Base-by-base conservation (phyloP, 2,329 filamentous ascomycete species). In the Aspergillus niger region DNA sequence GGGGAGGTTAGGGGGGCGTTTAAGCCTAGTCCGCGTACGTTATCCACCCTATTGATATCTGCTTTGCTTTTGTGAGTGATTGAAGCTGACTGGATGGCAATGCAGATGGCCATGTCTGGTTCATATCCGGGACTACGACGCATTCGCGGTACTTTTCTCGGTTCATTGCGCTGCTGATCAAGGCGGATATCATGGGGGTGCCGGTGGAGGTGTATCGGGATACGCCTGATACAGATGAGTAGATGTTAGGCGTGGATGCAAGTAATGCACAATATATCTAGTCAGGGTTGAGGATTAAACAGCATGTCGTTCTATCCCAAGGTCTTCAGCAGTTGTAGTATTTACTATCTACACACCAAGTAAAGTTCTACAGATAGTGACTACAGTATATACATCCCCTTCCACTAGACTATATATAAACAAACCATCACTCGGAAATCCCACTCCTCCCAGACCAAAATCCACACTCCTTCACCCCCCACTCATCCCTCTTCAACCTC, bases 141-240 rank as follows among this genome's bases (percentile, higher is more conserved):
- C 69, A 78, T 48, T 72, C 72, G 3, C 71, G 81, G 47, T 73
- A 76, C 60, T 79, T 74, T 59, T 79, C 79, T 11, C 71, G 77
- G 28, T 75, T 80, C 32, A 51, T 83, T 39, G 80, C 81, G 7
- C 58, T 83, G 70, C 79, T 81, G 65, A 77, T 83, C 43, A 78
- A 79, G 67, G 77, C 73, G 2, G 59, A 60, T 41, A 50, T 69
- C 7, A 32, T 65, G 52, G 68, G 70, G 15, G 63, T 49, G 2
- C 63, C 64, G 6, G 59, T 71, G 10, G 44, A 55, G 22, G 28
- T 63, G 8, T 66, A 66, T 49, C 47, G 47, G 26, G 47, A 5
- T 7, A 30, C 2, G 5, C 47, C 47, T 26, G 26, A 6, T 11
- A 8, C 28, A 30, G 8, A 30, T 30, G 3, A 30, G 28, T 30